Conservation (phyloP, 495 filamentous ascomycete genomes). For the Penicillium egyptiacum region DNA sequence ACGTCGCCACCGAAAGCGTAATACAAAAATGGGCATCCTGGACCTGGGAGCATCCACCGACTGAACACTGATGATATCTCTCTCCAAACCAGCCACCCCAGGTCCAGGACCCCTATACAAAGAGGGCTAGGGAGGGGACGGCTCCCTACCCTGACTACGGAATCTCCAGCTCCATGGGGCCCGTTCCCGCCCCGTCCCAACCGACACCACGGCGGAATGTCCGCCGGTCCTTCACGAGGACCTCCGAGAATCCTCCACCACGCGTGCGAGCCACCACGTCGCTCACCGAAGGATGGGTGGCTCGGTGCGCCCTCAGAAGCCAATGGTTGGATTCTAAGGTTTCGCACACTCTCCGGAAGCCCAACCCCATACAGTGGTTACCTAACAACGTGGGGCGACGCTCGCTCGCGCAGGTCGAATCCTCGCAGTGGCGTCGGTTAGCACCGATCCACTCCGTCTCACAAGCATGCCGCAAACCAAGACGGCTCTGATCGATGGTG, state of each 20-base stretch:
- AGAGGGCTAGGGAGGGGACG: slow-evolving; percentile 8
- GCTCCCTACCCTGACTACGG: slow-evolving; percentile 4
- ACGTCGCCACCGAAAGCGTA: neutral
- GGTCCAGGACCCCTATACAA: slow-evolving; percentile 6
- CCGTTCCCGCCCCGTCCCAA: slow-evolving; percentile 36
- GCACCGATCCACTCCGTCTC: slow-evolving; percentile 38
- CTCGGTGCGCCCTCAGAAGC: slow-evolving; percentile 42
- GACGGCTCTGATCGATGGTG: slow-evolving; percentile 9
- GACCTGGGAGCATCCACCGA: neutral
- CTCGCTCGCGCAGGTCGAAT: slow-evolving; percentile 30
- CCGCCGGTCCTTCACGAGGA: slow-evolving; percentile 23
- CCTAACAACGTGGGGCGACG: slow-evolving; percentile 16
- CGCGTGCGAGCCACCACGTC: slow-evolving; percentile 28
- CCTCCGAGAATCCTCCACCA: slow-evolving; percentile 36
- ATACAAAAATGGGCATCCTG: slow-evolving; percentile 7
- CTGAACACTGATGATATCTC: neutral
- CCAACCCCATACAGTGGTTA: neutral
- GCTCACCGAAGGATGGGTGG: slow-evolving; percentile 37
- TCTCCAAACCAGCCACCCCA: slow-evolving; percentile 1
- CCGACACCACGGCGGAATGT: slow-evolving; percentile 37
- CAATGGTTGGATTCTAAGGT: slow-evolving; percentile 36
- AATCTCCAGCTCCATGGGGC: slow-evolving; percentile 36
- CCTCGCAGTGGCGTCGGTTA: slow-evolving; percentile 25
- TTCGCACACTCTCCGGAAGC: slow-evolving; percentile 22
- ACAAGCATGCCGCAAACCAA: slow-evolving; percentile 36